Base-by-base conservation (phyloP, 2,329 filamentous ascomycete genomes). In the Myrmaecium sp. region DNA sequence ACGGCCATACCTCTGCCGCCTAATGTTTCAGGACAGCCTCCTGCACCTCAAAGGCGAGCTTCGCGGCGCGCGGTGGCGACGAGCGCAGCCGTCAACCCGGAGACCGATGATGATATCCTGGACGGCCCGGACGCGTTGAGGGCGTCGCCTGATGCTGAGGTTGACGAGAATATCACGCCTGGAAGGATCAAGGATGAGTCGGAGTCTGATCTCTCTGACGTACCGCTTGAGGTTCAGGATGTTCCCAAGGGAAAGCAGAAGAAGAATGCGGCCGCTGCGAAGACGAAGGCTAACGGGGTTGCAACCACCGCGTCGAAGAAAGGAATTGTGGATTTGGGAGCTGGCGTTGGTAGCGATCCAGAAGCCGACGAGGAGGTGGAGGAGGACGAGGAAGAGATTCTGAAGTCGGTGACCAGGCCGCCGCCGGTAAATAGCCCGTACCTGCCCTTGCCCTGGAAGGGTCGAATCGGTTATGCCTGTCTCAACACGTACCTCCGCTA, bases 401-500 rank as follows among this genome's bases (percentile, higher is more conserved):
- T 66, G 35, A 60, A 64, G 38, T 69, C 69, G 12, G 40, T 66
- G 14, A 60, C 63, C 6, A 61, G 81, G 29, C 66, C 75, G 8
- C 81, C 82, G 5, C 69, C 83, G 0, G 71, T 92, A 10, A 78
- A 94, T 42, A 93, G 82, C 44, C 68, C 69, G 36, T 80, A 74
- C 41, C 60, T 94, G 12, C 86, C 86, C 14, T 51, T 94, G 13
- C 86, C 84, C 0, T 94, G 84, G 84, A 82, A 75, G 52, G 86
- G 86, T 1, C 67, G 84, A 15, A 48, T 94, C 33, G 84, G 84
- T 31, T 94, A 92, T 64, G 82, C 86, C 7, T 94, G 84, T 44
- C 57, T 95, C 10, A 92, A 92, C 46, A 95, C 86, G 0, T 94
- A 94, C 47, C 62, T 95, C 2, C 75, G 86, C 23, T 66, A 68